Evolutionary conservation across 148 eudicot genomes (phyloP).

Genomic region (Silene uniflora): DNA sequence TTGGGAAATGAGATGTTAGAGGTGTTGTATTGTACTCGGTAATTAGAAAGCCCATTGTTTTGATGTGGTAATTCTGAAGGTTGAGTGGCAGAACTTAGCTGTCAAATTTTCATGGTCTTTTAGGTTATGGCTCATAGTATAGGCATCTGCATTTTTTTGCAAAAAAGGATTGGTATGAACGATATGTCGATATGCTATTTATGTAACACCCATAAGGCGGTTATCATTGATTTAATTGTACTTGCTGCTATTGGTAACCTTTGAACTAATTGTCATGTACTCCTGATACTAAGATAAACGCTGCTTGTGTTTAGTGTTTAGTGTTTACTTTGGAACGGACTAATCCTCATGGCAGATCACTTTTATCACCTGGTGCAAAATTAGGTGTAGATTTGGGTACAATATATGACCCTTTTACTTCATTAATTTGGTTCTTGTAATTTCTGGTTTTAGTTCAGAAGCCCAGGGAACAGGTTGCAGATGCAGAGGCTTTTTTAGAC

Average conservation of each 20-base stretch:
- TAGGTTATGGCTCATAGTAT: not conserved
- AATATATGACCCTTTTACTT: no score
- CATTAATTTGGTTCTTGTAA: not conserved
- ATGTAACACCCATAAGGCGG: not conserved
- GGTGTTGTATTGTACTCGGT: not conserved
- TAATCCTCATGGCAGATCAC: not conserved
- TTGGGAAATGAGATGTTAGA: not conserved
- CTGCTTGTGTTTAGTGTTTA: no score
- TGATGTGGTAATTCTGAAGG: not conserved
- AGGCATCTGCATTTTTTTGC: no score
- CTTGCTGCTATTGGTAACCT: not conserved
- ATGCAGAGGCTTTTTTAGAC: conserved; percentile 80
- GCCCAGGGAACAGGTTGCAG: conserved; percentile 92
- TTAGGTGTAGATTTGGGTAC: not conserved
- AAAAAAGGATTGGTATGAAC: not conserved
- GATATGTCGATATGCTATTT: not conserved
- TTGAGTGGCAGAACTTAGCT: not conserved
- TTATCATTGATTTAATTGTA: not conserved
- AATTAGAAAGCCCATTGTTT: not conserved
- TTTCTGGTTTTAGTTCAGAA: conserved; percentile 51
- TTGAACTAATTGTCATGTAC: not conserved
- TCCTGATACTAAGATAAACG: not conserved
- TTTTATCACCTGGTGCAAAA: not conserved
- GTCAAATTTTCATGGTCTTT: not conserved
- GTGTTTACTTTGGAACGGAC: not conserved